These are phyloP conservation scores for Penicillium bialowiezense DNA, from an alignment of 495 filamentous ascomycete species.

Conservation along the genomic window DNA sequence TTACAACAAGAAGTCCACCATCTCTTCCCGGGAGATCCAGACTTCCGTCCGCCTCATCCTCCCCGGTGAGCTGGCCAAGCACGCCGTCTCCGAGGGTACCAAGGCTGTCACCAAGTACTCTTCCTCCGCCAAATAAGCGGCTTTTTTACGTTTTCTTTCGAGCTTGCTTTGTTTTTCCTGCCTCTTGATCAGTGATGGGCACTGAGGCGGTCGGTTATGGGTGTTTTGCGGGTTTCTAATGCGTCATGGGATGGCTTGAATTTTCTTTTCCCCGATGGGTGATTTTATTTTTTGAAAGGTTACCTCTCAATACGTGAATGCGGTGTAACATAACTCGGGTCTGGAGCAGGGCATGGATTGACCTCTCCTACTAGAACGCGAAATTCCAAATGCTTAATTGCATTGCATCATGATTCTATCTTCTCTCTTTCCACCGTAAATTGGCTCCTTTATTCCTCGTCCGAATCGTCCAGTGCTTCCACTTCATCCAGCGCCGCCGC, in stretches of 20 bases:
- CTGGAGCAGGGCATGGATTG: constrained; percentile 36
- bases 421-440: constrained; percentile 14
- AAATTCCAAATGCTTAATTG: constrained; percentile 53
- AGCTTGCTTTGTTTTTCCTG: constrained; percentile 48
- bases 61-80: constrained; percentile 97
- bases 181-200: constrained; percentile 57
- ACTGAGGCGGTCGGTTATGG: constrained; percentile 61
- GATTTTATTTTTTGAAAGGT: constrained; percentile 61
- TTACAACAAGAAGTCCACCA: constrained; percentile 99
- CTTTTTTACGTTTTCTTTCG: constrained; percentile 44
- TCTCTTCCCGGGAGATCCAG: constrained; percentile 98
- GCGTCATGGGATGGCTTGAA: constrained; percentile 87
- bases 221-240: constrained; percentile 75
- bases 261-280: constrained; percentile 56
- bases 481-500: constrained; percentile 84
- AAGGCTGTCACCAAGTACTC: constrained; percentile 99
- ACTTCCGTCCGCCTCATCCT: constrained; percentile 98
- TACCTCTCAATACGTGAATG: constrained; percentile 62
- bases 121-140: constrained; percentile 93
- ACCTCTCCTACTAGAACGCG: constrained; percentile 40
- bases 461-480: constrained; percentile 76
- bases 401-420: constrained; percentile 36
- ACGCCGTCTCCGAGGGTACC: constrained; percentile 98
- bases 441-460: constrained; percentile 20
- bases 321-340: constrained; percentile 75